Evolutionary conservation across 2,329 filamentous ascomycete species (phyloP).

Genomic region (Fusarium heterosporum): DNA sequence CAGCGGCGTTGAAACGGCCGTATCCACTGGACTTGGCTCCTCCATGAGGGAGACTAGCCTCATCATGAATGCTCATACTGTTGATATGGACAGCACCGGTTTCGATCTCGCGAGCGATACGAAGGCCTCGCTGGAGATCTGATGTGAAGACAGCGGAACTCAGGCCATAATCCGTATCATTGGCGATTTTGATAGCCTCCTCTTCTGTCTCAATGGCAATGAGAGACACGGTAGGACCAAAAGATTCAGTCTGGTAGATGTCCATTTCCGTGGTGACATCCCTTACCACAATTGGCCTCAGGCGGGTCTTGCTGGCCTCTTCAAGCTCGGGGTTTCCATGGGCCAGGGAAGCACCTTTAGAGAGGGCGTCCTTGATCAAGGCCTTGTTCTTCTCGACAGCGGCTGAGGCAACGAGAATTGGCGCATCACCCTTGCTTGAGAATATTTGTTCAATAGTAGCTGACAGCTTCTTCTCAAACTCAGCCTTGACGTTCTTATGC

Average conservation of each 20-base stretch:
- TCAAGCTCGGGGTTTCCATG: conserved; percentile 53
- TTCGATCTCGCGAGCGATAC: conserved; percentile 72
- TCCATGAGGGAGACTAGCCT: conserved; percentile 72
- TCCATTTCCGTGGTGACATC: conserved; percentile 75
- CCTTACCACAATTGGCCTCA: conserved; percentile 76
- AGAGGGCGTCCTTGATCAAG: conserved; percentile 74
- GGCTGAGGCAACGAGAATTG: conserved; percentile 75
- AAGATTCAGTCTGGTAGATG: conserved; percentile 79
- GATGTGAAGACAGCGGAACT: conserved; percentile 77
- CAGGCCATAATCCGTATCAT: conserved; percentile 85
- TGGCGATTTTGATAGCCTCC: conserved; percentile 78
- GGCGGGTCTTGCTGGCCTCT: conserved; percentile 52
- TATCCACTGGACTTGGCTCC: conserved; percentile 74
- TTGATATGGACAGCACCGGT: conserved; percentile 77
- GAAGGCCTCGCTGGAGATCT: conserved; percentile 69
- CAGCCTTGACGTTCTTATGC: conserved; percentile 59
- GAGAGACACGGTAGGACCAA: conserved; percentile 79
- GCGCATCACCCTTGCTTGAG: conserved; percentile 70
- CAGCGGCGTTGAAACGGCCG: conserved; percentile 67
- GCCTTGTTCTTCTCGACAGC: conserved; percentile 74
- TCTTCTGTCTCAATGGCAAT: conserved; percentile 75
- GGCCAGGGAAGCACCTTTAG: conserved; percentile 71
- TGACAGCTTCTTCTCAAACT: conserved; percentile 61
- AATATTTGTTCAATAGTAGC: conserved; percentile 57
- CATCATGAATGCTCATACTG: conserved; percentile 73